These are phyloP conservation scores for Cystobasidium pallidum DNA, from an alignment of 1,284 basidiomycete species.

Conservation along the genomic window DNA sequence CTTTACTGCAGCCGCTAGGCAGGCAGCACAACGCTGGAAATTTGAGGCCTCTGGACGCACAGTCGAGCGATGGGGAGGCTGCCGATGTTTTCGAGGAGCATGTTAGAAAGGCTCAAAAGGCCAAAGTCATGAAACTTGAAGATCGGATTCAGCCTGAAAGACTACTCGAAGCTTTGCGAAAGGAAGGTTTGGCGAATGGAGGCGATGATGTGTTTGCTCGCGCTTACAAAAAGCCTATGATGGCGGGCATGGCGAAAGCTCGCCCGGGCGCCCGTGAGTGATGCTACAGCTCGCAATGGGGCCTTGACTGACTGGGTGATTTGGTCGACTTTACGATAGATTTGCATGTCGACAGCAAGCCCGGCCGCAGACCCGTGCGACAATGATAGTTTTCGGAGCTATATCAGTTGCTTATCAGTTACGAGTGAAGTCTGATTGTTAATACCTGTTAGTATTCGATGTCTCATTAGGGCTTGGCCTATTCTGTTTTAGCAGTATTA, in stretches of 20 bases:
- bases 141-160: conserved; percentile 16
- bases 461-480: neutral
- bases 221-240: conserved; percentile 21
- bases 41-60: neutral
- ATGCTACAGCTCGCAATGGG: neutral
- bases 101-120: conserved; percentile 12
- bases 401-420: no score
- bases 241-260: conserved; percentile 32
- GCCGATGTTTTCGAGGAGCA: conserved; percentile 19
- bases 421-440: no score
- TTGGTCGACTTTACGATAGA: neutral
- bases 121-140: conserved; percentile 10
- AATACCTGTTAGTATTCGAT: neutral
- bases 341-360: neutral
- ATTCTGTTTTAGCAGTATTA: no score
- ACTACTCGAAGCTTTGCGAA: neutral
- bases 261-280: conserved; percentile 26
- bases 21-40: neutral
- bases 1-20: neutral
- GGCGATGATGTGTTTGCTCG: conserved; percentile 3
- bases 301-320: neutral
- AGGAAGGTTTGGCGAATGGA: neutral
- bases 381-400: no score
- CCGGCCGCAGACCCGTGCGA: neutral
- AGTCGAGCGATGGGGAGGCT: neutral